These are phyloP conservation scores for Tephrocybe sp. DNA, from an alignment of 768 basidiomycete genomes.

Conservation along the genomic window DNA sequence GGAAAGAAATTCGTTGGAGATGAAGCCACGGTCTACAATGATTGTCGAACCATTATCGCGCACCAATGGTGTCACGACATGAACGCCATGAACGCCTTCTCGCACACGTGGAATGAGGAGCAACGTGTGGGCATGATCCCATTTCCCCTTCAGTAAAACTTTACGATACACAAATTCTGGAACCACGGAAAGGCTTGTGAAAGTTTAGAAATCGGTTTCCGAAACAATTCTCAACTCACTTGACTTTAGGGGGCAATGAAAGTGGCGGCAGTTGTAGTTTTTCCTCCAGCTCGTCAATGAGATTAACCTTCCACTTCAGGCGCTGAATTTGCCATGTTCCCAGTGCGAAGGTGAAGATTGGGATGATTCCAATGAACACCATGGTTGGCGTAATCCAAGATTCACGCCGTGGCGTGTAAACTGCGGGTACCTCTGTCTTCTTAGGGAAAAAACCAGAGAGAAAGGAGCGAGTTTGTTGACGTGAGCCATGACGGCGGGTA, in stretches of 20 bases:
- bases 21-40: conserved; percentile 91
- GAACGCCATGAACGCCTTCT: conserved; percentile 84
- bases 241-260: conserved; percentile 76
- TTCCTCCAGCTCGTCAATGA: conserved; percentile 92
- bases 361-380: conserved; percentile 78
- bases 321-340: conserved; percentile 94
- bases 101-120: conserved; percentile 83
- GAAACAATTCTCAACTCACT: conserved; percentile 50
- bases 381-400: conserved; percentile 69
- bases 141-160: conserved; percentile 73
- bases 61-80: conserved; percentile 83
- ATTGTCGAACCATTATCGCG: conserved; percentile 81
- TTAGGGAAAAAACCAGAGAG: conserved; percentile 4
- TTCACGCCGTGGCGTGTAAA: conserved; percentile 57
- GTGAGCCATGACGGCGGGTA: conserved; percentile 1
- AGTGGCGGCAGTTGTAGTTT: conserved; percentile 82
- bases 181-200: conserved; percentile 57
- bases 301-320: conserved; percentile 89
- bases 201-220: conserved; percentile 16
- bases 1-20: conserved; percentile 50
- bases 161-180: conserved; percentile 90
- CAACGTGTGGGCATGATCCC: conserved; percentile 78
- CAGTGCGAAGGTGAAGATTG: conserved; percentile 84
- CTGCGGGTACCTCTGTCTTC: conserved; percentile 36
- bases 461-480: conserved; percentile 10